Percentiles rank a stretch among this genome's conserved stretches.
These are phyloP conservation scores for Cladorrhinum samala DNA, from an alignment of 495 filamentous ascomycete genomes.

Conservation along the genomic window DNA sequence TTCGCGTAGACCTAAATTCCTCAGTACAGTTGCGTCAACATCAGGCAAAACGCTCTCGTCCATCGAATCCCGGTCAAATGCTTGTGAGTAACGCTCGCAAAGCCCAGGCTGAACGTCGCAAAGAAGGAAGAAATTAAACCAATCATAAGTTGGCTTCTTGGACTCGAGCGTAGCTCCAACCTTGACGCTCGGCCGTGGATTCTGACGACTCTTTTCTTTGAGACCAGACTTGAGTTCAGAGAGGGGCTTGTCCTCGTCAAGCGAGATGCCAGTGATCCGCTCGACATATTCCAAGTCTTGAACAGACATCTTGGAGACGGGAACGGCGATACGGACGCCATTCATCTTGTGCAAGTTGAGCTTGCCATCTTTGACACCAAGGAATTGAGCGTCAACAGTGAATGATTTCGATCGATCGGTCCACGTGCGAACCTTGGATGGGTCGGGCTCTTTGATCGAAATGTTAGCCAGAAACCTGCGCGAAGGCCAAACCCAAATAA, in stretches of 20 bases:
- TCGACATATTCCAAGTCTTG: constrained; percentile 96
- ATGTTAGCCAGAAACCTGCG: not conserved
- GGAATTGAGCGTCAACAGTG: constrained; percentile 95
- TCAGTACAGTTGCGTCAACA: constrained; percentile 71
- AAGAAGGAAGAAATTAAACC: constrained; percentile 96
- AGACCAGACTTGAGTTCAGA: constrained; percentile 79
- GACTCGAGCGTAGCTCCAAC: constrained; percentile 49
- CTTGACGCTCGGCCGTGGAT: constrained; percentile 16
- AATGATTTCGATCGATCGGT: constrained; percentile 92
- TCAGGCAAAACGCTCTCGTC: constrained; percentile 85
- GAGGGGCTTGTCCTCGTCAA: constrained; percentile 95
- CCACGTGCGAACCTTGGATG: constrained; percentile 81
- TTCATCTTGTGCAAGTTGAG: constrained; percentile 98
- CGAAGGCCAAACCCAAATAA: not conserved
- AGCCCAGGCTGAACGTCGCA: constrained; percentile 86
- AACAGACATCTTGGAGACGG: constrained; percentile 87
- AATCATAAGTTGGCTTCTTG: constrained; percentile 76
- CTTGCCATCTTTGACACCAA: constrained; percentile 89
- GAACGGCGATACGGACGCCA: constrained; percentile 96
- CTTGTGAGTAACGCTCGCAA: constrained; percentile 88
- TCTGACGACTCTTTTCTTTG: constrained; percentile 33
- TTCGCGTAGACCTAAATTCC: constrained; percentile 85
- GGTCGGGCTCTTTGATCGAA: constrained; percentile 62
- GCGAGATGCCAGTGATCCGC: constrained; percentile 70
- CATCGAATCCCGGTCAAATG: constrained; percentile 88